phyloP scores from a whole-genome alignment of 441 rosid species.

The Syzygium syzygioides region DNA sequence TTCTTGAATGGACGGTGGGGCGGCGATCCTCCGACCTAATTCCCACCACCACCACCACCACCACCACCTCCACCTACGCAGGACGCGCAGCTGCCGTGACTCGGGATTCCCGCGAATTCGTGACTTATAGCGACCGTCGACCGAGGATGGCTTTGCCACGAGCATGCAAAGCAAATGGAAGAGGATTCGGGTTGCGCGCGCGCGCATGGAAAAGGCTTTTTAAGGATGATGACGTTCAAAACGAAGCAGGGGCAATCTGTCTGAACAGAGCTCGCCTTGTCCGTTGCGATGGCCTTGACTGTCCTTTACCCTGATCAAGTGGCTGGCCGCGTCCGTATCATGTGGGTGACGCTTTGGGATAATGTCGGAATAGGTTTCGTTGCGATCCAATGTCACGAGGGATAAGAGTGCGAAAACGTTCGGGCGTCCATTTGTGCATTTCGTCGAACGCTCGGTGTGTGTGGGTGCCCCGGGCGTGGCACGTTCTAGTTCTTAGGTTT shows the following conservation, averaged over 20 bases:
- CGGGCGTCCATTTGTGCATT: neutral
- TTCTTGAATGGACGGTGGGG: neutral
- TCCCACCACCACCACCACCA: neutral
- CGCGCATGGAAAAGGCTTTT: neutral
- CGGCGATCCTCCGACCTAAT: neutral
- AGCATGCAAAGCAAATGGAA: accelerated
- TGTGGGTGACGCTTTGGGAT: neutral
- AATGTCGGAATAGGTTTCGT: neutral
- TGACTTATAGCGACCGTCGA: neutral
- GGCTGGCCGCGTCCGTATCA: neutral
- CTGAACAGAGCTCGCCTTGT: neutral
- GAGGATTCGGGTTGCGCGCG: neutral
- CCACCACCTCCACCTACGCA: neutral
- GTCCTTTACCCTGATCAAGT: neutral
- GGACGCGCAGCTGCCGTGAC: neutral
- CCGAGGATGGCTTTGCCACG: neutral
- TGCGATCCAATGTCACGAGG: neutral
- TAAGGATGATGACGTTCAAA: neutral
- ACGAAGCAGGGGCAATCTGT: neutral
- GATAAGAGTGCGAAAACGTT: neutral
- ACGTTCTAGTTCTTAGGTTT: neutral
- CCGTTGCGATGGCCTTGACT: neutral
- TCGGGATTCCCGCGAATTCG: neutral
- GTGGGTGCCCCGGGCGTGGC: neutral
- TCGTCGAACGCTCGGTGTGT: neutral